Base-by-base conservation (phyloP, 306 rosid species). In the Castanea mollissima region DNA sequence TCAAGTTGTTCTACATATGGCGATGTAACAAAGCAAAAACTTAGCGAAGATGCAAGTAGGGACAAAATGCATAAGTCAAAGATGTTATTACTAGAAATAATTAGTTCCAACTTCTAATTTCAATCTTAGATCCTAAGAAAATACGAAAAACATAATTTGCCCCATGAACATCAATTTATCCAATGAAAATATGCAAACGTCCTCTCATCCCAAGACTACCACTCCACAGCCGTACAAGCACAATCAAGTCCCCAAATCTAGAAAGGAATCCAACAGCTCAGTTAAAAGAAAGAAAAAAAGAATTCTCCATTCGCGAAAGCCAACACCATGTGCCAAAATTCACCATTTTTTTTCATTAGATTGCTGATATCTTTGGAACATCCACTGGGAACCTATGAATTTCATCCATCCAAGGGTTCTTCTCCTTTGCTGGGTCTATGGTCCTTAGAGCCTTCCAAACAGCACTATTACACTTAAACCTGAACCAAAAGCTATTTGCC, bases 401-500 rank as follows among this genome's bases (percentile, higher is more conserved):
- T 85, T 94, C 97, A 44, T 84, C 90, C 74, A 90, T 85, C 98
- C 98, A 91, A 19, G 97, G 97, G 78, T 31, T 93, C 85, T 84
- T 91, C 83, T 93, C 98, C 82, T 85, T 83, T 4, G 88, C 90
- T 29, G 97, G 92, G 76, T 90, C 76, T 76, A 93, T 84, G 64
- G 88, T 89, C 78, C 74, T 85, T 57, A 93, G 87, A 88, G 98
- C 97, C 85, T 88, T 91, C 98, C 97, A 93, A 75, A 93, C 95
- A 49, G 98, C 98, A 74, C 98, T 93, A 74, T 93, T 93, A 80
- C 95, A 93, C 84, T 93, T 93, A 83, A 93, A 93, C 65, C 98
- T 1, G 98, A 90, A 8, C 98, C 97, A 1, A 93, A 93, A 72
- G 98, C 98, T 70, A 93, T 93, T 82, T 91, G 98, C 98, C 97